A percentile compares a stretch with the other conserved stretches of the same genome.
These are phyloP conservation scores for Metschnikowia kunwiensis DNA, from an alignment of 805 yeast species.

Conservation along the genomic window DNA sequence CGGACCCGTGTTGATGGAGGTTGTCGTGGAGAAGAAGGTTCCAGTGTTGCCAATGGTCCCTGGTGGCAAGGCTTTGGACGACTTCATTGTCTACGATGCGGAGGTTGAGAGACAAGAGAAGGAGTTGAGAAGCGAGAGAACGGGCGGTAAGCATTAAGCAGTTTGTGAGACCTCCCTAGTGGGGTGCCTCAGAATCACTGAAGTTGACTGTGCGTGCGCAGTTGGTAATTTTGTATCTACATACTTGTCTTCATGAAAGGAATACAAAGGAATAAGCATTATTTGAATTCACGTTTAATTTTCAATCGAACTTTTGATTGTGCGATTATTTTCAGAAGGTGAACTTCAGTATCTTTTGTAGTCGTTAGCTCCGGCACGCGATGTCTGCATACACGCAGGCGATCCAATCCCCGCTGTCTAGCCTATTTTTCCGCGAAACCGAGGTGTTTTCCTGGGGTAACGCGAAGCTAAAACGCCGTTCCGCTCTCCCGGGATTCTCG, in stretches of 20 bases:
- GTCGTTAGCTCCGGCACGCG: too few species aligned
- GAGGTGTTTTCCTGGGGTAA: constrained; percentile 10
- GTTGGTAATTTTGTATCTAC: too few species aligned
- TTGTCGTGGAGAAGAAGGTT: constrained; percentile 83
- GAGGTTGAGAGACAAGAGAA: constrained; percentile 71
- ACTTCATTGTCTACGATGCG: constrained; percentile 84
- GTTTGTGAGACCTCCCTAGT: too few species aligned
- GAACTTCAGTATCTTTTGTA: too few species aligned
- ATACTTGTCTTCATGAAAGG: too few species aligned
- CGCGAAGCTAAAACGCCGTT: constrained; percentile 4
- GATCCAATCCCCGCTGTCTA: constrained; percentile 6
- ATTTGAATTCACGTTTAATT: too few species aligned
- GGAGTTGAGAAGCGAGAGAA: constrained; percentile 67
- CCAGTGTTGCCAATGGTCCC: constrained; percentile 99
- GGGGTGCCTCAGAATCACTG: too few species aligned
- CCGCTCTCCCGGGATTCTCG: constrained; percentile 11
- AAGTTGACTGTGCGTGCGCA: too few species aligned
- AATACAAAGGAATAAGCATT: too few species aligned
- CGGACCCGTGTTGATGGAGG: constrained; percentile 91
- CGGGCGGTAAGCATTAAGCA: constrained; percentile 67
- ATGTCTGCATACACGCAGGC: neutral
- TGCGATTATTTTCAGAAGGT: too few species aligned
- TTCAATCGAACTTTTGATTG: too few species aligned
- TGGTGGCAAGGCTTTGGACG: constrained; percentile 91
- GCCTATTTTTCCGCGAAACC: constrained; percentile 5